Percentiles rank a stretch among this genome's conserved stretches.
phyloP scores from a whole-genome alignment of 164 flowering plant species.

The Hamamelis virginiana region DNA sequence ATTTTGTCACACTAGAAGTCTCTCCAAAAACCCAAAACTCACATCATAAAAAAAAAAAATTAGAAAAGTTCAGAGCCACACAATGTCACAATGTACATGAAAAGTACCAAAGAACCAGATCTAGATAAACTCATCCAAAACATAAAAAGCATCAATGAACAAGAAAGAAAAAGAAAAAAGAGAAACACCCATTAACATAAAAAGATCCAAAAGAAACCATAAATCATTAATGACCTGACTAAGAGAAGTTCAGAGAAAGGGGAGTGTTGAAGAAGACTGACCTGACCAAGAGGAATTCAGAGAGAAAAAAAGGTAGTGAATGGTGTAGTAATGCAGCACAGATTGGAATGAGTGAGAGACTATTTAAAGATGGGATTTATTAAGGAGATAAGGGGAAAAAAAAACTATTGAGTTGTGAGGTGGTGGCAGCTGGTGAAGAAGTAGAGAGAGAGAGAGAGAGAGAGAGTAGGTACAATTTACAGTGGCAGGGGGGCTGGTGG shows the following conservation, averaged over 20 bases:
- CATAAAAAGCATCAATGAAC: too few relatives aligned
- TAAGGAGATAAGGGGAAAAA: constrained; percentile 8
- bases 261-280: constrained; percentile 25
- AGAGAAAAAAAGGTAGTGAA: constrained; percentile 17
- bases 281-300: constrained; percentile 37
- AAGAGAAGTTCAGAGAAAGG: neutral
- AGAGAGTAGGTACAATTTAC: constrained; percentile 9
- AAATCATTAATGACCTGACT: neutral
- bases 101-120: constrained; percentile 15
- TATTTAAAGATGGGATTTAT: constrained; percentile 28
- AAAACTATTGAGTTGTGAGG: neutral
- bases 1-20: constrained; percentile 5
- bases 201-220: neutral
- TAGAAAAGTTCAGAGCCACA: constrained; percentile 4
- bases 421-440: constrained; percentile 25
- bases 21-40: neutral
- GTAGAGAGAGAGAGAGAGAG: neutral
- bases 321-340: constrained; percentile 12
- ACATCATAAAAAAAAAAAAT: neutral
- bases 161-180: too few relatives aligned
- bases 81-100: constrained; percentile 17
- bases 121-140: constrained; percentile 17
- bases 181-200: neutral
- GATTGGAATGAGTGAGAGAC: constrained; percentile 6
- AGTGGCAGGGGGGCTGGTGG: neutral